Evolutionary conservation across 2,329 filamentous ascomycete genomes (phyloP), one percentile per base, ranked within the genome.

Genomic region (Lachnellula willkommii): DNA sequence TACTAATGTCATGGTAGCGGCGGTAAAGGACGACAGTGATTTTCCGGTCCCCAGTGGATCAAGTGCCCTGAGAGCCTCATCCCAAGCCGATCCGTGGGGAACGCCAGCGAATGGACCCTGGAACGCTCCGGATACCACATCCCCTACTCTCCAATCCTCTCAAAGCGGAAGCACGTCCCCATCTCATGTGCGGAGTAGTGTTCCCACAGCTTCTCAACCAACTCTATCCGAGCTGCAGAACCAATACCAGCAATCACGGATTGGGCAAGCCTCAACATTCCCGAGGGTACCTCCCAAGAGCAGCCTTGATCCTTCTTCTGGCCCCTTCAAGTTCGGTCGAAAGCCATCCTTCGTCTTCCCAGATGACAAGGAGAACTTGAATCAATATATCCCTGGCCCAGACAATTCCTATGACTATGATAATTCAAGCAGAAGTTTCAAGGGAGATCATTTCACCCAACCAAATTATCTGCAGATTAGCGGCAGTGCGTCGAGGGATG

Each of bases 51-150:
- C 85, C 66, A 84, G 83, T 3, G 88, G 87, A 49, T 89, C 87
- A 5, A 79, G 84, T 58, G 87, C 86, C 56, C 75, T 91, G 40
- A 78, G 88, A 57, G 78, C 82, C 46, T 82, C 84, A 43, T 88
- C 87, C 9, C 85, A 90, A 66, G 81, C 82, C 17, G 85, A 89
- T 63, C 75, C 78, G 47, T 89, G 85, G 83, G 70, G 66, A 57
- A 72, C 71, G 51, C 75, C 75, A 47, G 73, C 76, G 51, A 77
- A 74, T 60, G 73, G 77, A 39, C 79, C 81, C 15, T 90, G 87
- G 87, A 80, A 79, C 60, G 72, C 73, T 6, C 65, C 75, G 24
- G 80, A 83, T 47, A 72, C 70, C 42, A 71, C 74, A 12, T 72
- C 73, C 7, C 72, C 74, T 40, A 70, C 72, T 2, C 68, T 77